Evolutionary conservation across 2,329 filamentous ascomycete species (phyloP), one percentile per base, ranked within the genome.

Genomic region (Monosporascus sp.): DNA sequence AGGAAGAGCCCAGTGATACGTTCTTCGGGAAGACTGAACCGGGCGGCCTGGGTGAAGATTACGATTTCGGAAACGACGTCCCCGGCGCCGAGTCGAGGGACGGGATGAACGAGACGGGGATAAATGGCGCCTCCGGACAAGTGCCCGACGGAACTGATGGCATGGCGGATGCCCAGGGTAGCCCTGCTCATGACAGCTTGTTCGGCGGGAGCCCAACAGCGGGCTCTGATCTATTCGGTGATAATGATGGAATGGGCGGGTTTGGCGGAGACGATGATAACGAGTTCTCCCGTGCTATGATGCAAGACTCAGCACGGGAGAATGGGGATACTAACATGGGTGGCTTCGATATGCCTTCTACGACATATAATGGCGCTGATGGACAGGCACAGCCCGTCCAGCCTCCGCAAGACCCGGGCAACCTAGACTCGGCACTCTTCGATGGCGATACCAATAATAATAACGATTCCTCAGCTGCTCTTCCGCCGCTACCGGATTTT

Each of bases 251-350:
- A 70, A 58, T 80, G 70, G 66, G 80, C 24, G 85, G 83, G 5
- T 95, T 91, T 67, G 88, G 82, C 0, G 86, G 88, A 14, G 91
- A 96, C 44, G 91, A 96, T 41, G 91, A 95, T 54, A 86, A 91
- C 61, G 89, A 92, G 59, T 91, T 95, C 61, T 86, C 86, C 3
- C 77, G 85, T 52, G 87, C 87, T 1, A 87, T 96, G 71, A 85
- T 72, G 48, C 69, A 73, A 19, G 70, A 70, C 31, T 65, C 73
- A 1, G 71, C 69, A 1, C 73, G 24, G 26, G 43, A 73, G 36
- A 69, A 78, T 64, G 61, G 58, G 8, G 66, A 70, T 31, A 68
- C 66, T 31, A 59, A 67, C 2, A 69, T 73, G 59, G 61, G 60
- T 4, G 68, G 73, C 26, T 64, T 62, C 9, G 60, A 76, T 58